Base-by-base conservation (phyloP, 177 flowering plant genomes). In the Tripterygium wilfordii region DNA sequence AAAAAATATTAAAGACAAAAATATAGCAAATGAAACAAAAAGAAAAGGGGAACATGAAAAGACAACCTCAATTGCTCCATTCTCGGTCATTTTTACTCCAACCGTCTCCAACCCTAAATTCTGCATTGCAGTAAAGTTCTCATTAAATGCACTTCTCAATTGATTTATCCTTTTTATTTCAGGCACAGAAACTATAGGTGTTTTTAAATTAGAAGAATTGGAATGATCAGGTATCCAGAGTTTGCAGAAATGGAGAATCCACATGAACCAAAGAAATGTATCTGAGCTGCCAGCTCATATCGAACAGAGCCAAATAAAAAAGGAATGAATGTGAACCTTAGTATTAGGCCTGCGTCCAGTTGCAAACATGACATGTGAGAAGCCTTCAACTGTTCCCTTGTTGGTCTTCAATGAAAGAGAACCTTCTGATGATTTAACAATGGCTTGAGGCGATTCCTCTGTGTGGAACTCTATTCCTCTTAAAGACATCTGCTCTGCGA, bases 301-400 rank as follows among this genome's bases (percentile, higher is more conserved):
- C n/a, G n/a, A n/a, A n/a, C n/a, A n/a, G n/a, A n/a, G n/a, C n/a
- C n/a, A 20, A 40, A 10, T 40, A 12, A 14, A 7, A 48, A 8
- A 5, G 16, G 22, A 41, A 13, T 3, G 17, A 3, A 42, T 19
- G 8, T 33, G 48, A 57, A 83, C 97, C 97, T 83, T 81, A 10
- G 96, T 94, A 63, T 90, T 94, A 33, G 99, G 90, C 58, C 57
- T 71, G 19, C 96, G 88, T 33, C 96, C 96, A 48, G 97, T 89
- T 8, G 98, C 97, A 72, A 86, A 86, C 97, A 89, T 86, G 53
- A 92, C 46, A 74, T 86, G 97, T 10, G 99, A 90, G 59, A 94
- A 90, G 41, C 99, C 97, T 39, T 85, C 90, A 53, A 81, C 24
- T 35, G 89, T 82, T 69, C 82, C 90, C 67, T 79, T 87, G 65